A percentile compares a stretch with the other conserved stretches of the same genome.
These are phyloP conservation scores for Candida saitoana DNA, from an alignment of 805 yeast species.

Conservation along the genomic window DNA sequence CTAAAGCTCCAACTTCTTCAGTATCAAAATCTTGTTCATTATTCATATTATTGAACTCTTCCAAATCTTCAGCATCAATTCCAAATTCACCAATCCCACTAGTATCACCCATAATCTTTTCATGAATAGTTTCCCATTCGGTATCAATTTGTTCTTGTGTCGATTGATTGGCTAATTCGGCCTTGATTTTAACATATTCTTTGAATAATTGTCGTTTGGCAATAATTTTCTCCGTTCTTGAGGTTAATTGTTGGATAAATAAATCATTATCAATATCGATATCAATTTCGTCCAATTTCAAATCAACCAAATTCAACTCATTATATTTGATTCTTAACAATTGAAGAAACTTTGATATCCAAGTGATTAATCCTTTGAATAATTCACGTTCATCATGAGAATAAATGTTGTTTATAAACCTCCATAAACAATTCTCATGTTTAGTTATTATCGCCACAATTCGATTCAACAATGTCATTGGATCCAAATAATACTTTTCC, in stretches of 20 bases:
- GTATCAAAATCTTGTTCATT: constrained; percentile 14
- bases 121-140: constrained; percentile 46
- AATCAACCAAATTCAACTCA: constrained; percentile 32
- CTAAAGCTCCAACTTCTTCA: constrained; percentile 8
- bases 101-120: constrained; percentile 22
- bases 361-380: constrained; percentile 65
- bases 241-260: constrained; percentile 38
- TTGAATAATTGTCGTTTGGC: constrained; percentile 37
- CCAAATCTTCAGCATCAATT: constrained; percentile 34
- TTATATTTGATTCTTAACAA: constrained; percentile 61
- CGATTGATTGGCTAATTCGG: constrained; percentile 10
- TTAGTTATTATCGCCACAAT: constrained; percentile 62
- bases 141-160: constrained; percentile 22
- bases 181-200: constrained; percentile 23
- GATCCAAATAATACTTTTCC: constrained; percentile 41
- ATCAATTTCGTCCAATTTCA: constrained; percentile 17
- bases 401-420: constrained; percentile 78
- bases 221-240: constrained; percentile 33
- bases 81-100: constrained; percentile 32
- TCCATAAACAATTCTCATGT: constrained; percentile 70
- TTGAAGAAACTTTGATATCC: constrained; percentile 67
- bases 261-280: constrained; percentile 33
- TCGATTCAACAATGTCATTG: constrained; percentile 62
- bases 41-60: constrained; percentile 37
- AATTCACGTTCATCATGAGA: constrained; percentile 66